Conservation (phyloP, 2,329 filamentous ascomycete species). For the Verticillium dahliae region DNA sequence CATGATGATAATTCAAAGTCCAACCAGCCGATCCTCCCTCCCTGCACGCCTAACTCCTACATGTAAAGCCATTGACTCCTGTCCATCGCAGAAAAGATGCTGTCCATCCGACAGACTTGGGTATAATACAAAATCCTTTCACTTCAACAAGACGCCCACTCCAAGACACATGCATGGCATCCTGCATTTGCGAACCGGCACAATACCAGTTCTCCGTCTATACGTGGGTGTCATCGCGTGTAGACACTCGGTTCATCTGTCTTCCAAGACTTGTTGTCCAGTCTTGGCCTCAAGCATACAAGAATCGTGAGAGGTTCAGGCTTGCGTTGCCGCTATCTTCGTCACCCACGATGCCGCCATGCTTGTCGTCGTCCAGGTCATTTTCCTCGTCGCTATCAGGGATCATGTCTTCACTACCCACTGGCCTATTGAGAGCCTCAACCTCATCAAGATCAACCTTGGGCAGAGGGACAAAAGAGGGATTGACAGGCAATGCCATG, state of each 20-base stretch:
- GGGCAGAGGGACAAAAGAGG: constrained; percentile 48
- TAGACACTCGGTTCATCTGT: too few relatives aligned
- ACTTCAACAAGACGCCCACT: neutral
- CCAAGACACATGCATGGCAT: neutral
- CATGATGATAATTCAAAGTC: neutral
- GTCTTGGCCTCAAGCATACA: constrained; percentile 25
- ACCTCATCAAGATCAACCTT: constrained; percentile 47
- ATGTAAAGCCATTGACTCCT: neutral
- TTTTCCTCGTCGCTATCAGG: constrained; percentile 45
- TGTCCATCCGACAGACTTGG: neutral
- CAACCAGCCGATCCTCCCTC: neutral
- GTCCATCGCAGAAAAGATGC: neutral
- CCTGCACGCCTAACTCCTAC: neutral
- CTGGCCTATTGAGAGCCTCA: constrained; percentile 38
- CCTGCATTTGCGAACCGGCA: neutral
- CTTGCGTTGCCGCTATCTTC: constrained; percentile 19
- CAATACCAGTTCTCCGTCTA: neutral
- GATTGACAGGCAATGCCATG: constrained; percentile 38
- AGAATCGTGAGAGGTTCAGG: constrained; percentile 43
- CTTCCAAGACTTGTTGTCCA: neutral
- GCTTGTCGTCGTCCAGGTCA: constrained; percentile 27
- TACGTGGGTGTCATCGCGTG: too few relatives aligned
- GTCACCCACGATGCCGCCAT: constrained; percentile 13
- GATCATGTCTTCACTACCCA: constrained; percentile 52
- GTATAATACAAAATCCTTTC: neutral